Conservation (phyloP, 148 eudicot species). For the Polygonum aviculare region DNA sequence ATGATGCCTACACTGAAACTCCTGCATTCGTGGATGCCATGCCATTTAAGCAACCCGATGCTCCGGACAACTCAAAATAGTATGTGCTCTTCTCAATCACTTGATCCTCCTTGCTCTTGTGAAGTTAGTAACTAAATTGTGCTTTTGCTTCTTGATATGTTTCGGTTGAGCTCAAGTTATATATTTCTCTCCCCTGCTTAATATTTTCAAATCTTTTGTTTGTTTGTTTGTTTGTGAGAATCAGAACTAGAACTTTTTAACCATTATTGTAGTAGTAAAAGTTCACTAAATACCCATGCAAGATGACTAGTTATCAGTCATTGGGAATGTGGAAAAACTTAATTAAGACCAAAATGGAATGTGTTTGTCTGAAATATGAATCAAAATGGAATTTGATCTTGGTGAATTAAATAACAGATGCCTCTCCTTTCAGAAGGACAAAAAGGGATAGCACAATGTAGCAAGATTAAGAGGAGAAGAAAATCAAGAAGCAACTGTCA, state of each 20-base stretch:
- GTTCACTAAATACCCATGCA: too few relatives aligned
- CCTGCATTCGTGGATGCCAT: slow-evolving; percentile 63
- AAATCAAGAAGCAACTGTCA: not conserved
- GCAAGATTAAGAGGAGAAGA: not conserved
- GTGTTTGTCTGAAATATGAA: not conserved
- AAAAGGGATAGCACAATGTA: not conserved
- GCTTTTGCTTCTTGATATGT: not conserved
- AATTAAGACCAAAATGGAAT: not conserved
- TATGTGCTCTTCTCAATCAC: not conserved
- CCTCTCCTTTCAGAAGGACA: not conserved
- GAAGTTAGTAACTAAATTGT: not conserved
- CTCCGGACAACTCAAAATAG: slow-evolving; percentile 18
- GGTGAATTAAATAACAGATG: not conserved
- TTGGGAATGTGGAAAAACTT: not conserved
- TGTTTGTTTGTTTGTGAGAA: too few relatives aligned
- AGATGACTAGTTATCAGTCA: too few relatives aligned
- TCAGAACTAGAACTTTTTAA: too few relatives aligned
- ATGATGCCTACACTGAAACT: slow-evolving; percentile 46
- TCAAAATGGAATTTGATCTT: not conserved
- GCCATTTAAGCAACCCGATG: slow-evolving; percentile 77
- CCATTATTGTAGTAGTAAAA: too few relatives aligned
- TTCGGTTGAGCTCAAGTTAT: not conserved
- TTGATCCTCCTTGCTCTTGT: not conserved
- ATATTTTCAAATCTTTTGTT: not conserved
- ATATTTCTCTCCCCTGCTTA: not conserved